Evolutionary conservation across 176 grass and related monocot genomes (phyloP), one percentile per base, ranked within the genome.

Genomic region (Hordeum marinum): DNA sequence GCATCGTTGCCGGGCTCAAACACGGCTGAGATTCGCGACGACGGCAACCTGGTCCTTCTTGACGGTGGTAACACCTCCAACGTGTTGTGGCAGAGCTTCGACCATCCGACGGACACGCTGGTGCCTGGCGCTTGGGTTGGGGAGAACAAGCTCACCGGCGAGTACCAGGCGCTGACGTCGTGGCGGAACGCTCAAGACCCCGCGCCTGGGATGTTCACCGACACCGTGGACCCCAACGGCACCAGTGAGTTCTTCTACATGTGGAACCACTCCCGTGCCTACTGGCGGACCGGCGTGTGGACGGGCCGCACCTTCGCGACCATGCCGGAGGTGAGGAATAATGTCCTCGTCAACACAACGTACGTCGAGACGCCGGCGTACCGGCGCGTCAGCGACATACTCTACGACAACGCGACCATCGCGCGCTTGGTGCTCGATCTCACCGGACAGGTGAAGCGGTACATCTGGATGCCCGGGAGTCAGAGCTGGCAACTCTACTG

Each of bases 171-270:
- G 46, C 69, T 92, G 15, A 68, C 67, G 42, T 89, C 87, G 11
- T 92, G 90, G 87, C 84, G 76, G 29, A 83, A 86, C 71, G 40
- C 63, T 0, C 77, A 84, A 4, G 77, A 92, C 84, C 90, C 90
- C 0, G 60, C 86, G 6, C 86, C 86, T 0, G 87, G 90, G 8
- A 54, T 76, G 15, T 89, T 86, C 68, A 20, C 31, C 43, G 0
- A 76, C 23, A 81, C 85, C 69, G 39, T 86, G 31, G 76, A 80
- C 57, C 65, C 42, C 29, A 17, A 23, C 39, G 41, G 82, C 60
- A 74, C 9, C 46, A 85, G 48, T 41, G 76, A 86, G 46, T 80
- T 89, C 75, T 83, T 82, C 79, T 29, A 26, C 12, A 66, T 78
- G 25, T 79, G 48, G 69, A 89, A 92, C 65, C 36, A 41, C 11